Evolutionary conservation across 345 rosid species (phyloP).

Genomic region (Eucalyptus coolabah): DNA sequence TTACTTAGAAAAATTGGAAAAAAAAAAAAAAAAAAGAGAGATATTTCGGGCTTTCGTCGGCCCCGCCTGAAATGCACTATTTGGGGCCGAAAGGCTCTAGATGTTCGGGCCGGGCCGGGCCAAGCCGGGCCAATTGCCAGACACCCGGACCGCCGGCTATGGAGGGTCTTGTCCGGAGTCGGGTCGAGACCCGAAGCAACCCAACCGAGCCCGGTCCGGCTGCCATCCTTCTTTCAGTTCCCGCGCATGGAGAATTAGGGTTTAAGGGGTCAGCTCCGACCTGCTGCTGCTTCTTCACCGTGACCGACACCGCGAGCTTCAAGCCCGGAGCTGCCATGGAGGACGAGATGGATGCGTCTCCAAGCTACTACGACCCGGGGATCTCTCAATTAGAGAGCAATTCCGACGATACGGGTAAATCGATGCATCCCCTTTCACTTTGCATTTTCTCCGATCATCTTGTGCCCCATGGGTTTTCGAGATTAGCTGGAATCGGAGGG

Average conservation of each 20-base stretch:
- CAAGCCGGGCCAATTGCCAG: neutral
- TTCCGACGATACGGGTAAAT: conserved; percentile 88
- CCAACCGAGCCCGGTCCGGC: neutral
- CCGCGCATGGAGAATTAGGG: neutral
- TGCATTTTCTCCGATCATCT: neutral
- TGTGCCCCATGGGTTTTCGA: neutral
- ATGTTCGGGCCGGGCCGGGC: neutral
- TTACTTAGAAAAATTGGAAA: too few relatives aligned
- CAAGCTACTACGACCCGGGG: conserved; percentile 65
- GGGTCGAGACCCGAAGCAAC: neutral
- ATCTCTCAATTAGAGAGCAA: conserved; percentile 51
- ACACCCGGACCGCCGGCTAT: neutral
- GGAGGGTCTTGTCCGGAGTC: neutral
- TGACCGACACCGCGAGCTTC: neutral
- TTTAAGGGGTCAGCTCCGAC: neutral
- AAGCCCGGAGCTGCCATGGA: conserved; percentile 22
- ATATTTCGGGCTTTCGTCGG: neutral
- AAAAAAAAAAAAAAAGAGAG: neutral
- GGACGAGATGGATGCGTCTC: conserved; percentile 70
- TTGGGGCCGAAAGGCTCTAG: too few relatives aligned
- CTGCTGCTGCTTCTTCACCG: neutral
- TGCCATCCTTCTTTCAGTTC: neutral
- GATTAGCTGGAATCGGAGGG: neutral
- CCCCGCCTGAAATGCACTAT: neutral
- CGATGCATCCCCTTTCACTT: neutral